Evolutionary conservation across 306 rosid species (phyloP), one percentile per base, ranked within the genome.

Genomic region (Datisca glomerata): DNA sequence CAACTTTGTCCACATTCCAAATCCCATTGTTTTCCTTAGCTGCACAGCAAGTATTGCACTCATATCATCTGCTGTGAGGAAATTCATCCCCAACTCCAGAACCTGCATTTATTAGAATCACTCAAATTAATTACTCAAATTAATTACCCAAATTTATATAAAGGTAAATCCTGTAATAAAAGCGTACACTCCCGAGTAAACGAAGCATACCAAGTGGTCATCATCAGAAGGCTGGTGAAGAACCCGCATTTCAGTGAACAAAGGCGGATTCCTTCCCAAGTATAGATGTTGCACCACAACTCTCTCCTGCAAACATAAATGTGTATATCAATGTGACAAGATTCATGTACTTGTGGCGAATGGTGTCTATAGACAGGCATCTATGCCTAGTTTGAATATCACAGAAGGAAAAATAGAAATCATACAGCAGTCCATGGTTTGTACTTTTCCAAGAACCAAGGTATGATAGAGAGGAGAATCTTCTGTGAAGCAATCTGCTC

Each of bases 371-470:
- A n/a, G n/a, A n/a, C n/a, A n/a, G n/a, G n/a, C n/a, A n/a, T n/a
- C n/a, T n/a, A n/a, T n/a, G n/a, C n/a, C n/a, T n/a, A n/a, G n/a
- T n/a, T n/a, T n/a, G n/a, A n/a, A n/a, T n/a, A n/a, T n/a, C n/a
- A n/a, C 29, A 0, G 3, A 51, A 50, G 22, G 47, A 23, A 55
- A 49, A 48, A 64, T 31, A 32, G 7, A 46, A 65, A 45, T 45
- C 96, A 63, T 85, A 85, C 99, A 57, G 85, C 99, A 50, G 96
- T 91, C 99, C 99, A 91, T 33, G 99, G 99, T 63, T 85, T 85
- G 92, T 80, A 91, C 74, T 91, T 91, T 70, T 84, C 85, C 62
- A 91, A 56, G 73, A 91, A 91, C 99, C 99, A 91, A 24, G 99
- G 99, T 53, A 91, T 64, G 61, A 91, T 84, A 2, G 99, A 96